phyloP scores from a whole-genome alignment of 768 basidiomycete species.

The Rhizopogon roseolus region DNA sequence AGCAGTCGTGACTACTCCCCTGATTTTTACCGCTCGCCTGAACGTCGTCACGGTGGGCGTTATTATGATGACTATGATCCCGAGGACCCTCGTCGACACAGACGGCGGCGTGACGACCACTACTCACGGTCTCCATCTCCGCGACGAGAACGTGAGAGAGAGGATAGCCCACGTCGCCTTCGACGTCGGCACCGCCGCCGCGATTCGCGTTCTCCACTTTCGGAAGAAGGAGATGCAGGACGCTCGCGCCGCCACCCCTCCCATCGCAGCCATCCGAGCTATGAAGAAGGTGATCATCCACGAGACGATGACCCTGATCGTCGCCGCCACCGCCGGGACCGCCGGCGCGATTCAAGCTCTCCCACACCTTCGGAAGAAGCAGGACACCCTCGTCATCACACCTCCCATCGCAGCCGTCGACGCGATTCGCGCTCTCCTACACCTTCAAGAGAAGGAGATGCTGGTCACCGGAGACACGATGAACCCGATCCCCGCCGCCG shows the following conservation, averaged over 20 bases:
- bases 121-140: background rate
- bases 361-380: background rate
- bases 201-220: no score
- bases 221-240: slow-evolving; percentile 1
- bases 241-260: slow-evolving; percentile 7
- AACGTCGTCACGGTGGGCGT: slow-evolving; percentile 4
- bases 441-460: background rate
- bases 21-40: slow-evolving; percentile 8
- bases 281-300: slow-evolving; percentile 11
- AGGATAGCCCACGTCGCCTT: no score
- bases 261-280: slow-evolving; percentile 6
- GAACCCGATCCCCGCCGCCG: background rate
- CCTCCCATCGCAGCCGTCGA: slow-evolving; percentile 1
- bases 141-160: background rate
- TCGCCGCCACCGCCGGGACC: background rate
- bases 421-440: no score
- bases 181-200: no score
- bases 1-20: slow-evolving; percentile 1
- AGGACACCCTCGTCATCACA: background rate
- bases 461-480: background rate
- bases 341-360: background rate
- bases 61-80: slow-evolving; percentile 5
- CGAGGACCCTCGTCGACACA: slow-evolving; percentile 3
- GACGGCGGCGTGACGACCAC: background rate
- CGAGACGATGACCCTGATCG: background rate